Conservation (phyloP, 176 grass and related monocot genomes). For the Bothriochloa decipiens region DNA sequence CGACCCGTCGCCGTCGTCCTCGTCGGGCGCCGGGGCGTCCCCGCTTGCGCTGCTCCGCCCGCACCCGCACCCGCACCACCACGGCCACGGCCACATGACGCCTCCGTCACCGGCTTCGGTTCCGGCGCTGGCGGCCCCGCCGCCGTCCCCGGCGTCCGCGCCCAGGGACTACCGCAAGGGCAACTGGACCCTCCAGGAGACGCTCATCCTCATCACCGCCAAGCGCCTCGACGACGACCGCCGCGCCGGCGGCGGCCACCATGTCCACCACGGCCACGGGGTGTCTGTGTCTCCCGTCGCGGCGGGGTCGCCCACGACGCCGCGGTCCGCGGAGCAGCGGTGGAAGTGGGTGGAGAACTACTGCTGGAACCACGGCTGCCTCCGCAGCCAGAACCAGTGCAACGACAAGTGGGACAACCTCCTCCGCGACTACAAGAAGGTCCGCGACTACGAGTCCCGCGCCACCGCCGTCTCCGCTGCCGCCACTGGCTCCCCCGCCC, state of each 20-base stretch:
- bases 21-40: conserved; percentile 16
- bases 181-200: conserved; percentile 98
- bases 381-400: conserved; percentile 99
- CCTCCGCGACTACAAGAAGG: conserved; percentile 99
- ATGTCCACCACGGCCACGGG: background rate
- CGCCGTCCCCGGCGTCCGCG: conserved; percentile 57
- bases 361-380: conserved; percentile 92
- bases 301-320: conserved; percentile 42
- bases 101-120: conserved; percentile 9
- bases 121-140: conserved; percentile 40
- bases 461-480: background rate
- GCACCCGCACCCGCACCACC: conserved; percentile 22
- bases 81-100: conserved; percentile 38
- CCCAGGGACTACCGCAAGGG: conserved; percentile 92
- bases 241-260: conserved; percentile 34
- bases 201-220: conserved; percentile 92
- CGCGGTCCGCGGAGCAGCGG: conserved; percentile 83
- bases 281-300: background rate
- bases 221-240: conserved; percentile 93
- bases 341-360: conserved; percentile 99
- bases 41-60: conserved; percentile 36
- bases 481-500: background rate
- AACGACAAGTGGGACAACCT: conserved; percentile 99
- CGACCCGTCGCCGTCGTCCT: conserved; percentile 55
- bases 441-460: conserved; percentile 87